Percentiles rank a stretch among this genome's conserved stretches.
Conservation (phyloP, 352 stramenopile genomes). For the Blastocystis sp. region DNA sequence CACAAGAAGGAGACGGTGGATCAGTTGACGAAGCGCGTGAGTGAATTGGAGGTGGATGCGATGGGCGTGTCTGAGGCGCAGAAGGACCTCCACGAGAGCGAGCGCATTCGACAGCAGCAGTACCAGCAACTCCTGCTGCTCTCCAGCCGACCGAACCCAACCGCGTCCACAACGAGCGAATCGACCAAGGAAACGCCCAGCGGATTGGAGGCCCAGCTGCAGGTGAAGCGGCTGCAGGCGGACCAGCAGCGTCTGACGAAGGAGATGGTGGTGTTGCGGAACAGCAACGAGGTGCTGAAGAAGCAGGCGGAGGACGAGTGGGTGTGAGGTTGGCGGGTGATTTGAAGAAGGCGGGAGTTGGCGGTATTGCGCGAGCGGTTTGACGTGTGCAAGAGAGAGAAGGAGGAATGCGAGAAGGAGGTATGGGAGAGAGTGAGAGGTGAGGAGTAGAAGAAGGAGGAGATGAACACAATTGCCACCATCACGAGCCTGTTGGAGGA, state of each 20-base stretch:
- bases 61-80: neutral
- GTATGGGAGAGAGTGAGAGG: no score
- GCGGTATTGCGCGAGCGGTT: conserved; percentile 30
- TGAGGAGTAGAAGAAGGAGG: no score
- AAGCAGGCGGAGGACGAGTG: conserved; percentile 27
- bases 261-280: conserved; percentile 35
- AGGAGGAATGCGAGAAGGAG: conserved; percentile 2
- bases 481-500: no score
- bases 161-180: neutral
- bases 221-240: neutral
- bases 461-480: no score
- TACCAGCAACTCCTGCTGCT: conserved; percentile 48
- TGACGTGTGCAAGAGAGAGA: no score
- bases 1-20: neutral
- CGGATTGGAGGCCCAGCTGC: neutral
- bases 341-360: neutral
- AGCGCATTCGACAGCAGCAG: conserved; percentile 44
- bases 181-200: neutral
- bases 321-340: neutral
- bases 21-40: neutral
- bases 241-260: conserved; percentile 35
- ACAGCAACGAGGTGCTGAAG: conserved; percentile 3
- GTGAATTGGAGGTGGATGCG: neutral
- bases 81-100: conserved; percentile 40
- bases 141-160: neutral